Evolutionary conservation across 2,329 filamentous ascomycete genomes (phyloP), one percentile per base, ranked within the genome.

Genomic region (Clonostachys rosea): DNA sequence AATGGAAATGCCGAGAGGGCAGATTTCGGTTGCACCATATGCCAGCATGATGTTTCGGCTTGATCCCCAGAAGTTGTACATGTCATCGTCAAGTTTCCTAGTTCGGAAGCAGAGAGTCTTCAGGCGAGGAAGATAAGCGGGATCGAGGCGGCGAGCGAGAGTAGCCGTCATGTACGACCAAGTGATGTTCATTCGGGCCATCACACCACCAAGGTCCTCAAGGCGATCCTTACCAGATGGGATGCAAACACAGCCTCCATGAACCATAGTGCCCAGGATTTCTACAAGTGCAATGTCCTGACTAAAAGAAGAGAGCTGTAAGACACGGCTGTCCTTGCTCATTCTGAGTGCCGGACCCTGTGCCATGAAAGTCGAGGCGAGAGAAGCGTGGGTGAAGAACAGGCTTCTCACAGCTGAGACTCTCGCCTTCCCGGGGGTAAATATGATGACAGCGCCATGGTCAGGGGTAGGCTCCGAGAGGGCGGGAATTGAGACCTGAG

Each of bases 191-290:
- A 78, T 75, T 1, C 69, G 60, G 6, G 68, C 67, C 33, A 84
- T 76, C 1, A 70, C 71, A 3, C 69, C 73, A 2, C 68, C 62
- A 5, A 83, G 64, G 46, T 81, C 71, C 46, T 73, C 69, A 34
- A 75, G 58, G 14, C 75, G 64, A 47, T 80, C 74, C 6, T 69
- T 59, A 2, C 74, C 64, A 6, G 73, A 71, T 0, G 82, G 80
- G 0, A 84, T 67, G 49, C 81, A 84, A 6, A 85, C 68, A 46
- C 77, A 83, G 0, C 77, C 81, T 17, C 83, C 83, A 24, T 73
- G 64, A 9, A 76, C 67, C 4, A 85, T 63, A 0, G 77, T 71
- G 2, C 73, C 69, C 6, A 82, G 63, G 1, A 75, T 71, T 50
- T 82, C 79, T 1, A 73, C 57, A 1, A 82, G 61, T 11, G 71